phyloP scores from a whole-genome alignment of 1,284 basidiomycete species.

The Puccinia hordei region DNA sequence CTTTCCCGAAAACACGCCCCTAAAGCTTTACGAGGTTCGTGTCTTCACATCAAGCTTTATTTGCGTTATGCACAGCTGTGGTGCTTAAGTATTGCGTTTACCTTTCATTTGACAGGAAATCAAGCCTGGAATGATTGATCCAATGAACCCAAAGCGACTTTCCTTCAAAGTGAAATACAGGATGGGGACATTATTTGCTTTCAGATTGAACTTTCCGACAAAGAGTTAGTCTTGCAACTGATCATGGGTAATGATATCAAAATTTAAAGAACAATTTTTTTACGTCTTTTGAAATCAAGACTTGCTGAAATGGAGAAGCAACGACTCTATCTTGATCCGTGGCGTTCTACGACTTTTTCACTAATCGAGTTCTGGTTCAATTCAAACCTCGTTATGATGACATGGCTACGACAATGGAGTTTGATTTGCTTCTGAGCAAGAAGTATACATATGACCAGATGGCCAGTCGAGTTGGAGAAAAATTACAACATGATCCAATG shows the following conservation, averaged over 20 bases:
- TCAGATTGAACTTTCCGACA: constrained; percentile 93
- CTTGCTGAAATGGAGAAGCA: constrained; percentile 78
- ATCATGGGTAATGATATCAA: constrained; percentile 5
- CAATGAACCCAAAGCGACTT: constrained; percentile 92
- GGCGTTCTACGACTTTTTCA: constrained; percentile 96
- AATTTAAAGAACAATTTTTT: background rate
- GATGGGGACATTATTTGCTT: constrained; percentile 99
- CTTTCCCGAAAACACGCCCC: constrained; percentile 89
- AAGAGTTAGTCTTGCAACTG: constrained; percentile 70
- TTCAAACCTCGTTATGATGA: constrained; percentile 95
- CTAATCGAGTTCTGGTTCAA: constrained; percentile 93
- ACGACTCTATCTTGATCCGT: constrained; percentile 86
- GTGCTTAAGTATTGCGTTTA: background rate
- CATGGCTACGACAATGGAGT: constrained; percentile 66
- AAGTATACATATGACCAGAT: constrained; percentile 99
- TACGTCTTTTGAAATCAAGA: background rate
- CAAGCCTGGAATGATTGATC: constrained; percentile 99
- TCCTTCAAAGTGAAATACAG: constrained; percentile 96
- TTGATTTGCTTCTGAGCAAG: constrained; percentile 90
- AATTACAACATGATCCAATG: constrained; percentile 88
- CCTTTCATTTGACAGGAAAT: constrained; percentile 73
- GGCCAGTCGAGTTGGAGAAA: constrained; percentile 88
- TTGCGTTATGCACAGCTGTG: background rate
- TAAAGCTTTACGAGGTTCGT: constrained; percentile 88
- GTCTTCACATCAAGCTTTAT: background rate